Evolutionary conservation across 768 basidiomycete species (phyloP).

Genomic region (Clitopilus passeckerianus): DNA sequence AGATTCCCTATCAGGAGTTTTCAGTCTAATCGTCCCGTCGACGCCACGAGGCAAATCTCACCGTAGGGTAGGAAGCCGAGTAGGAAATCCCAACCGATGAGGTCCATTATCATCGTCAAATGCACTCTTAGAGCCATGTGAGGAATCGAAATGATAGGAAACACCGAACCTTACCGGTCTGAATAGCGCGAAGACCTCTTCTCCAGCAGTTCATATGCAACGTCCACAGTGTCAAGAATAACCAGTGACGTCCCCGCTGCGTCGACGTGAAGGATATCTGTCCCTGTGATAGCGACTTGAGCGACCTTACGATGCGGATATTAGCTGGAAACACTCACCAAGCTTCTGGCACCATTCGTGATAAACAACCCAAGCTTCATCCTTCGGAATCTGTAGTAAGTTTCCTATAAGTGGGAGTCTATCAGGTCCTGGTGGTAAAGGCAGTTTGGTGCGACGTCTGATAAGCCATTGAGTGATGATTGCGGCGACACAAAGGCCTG

Average conservation of each 20-base stretch:
- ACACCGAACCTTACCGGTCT: slow-evolving; percentile 9
- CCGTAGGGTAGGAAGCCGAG: background rate
- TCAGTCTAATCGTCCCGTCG: too few species aligned
- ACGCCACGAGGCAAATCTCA: background rate
- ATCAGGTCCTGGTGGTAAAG: slow-evolving; percentile 9
- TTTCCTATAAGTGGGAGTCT: slow-evolving; percentile 10
- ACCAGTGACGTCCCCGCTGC: slow-evolving; percentile 14
- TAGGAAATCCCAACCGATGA: background rate
- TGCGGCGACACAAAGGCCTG: background rate
- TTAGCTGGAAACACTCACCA: background rate
- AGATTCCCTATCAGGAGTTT: slow-evolving; percentile 5
- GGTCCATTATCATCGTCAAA: slow-evolving; percentile 10
- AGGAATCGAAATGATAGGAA: background rate
- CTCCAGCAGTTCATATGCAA: slow-evolving; percentile 18
- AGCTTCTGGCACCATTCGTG: slow-evolving; percentile 10
- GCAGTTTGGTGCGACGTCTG: background rate
- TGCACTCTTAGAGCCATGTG: slow-evolving; percentile 4
- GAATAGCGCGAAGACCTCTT: slow-evolving; percentile 15
- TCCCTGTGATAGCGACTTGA: slow-evolving; percentile 4
- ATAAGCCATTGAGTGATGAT: background rate
- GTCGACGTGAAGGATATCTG: slow-evolving; percentile 17
- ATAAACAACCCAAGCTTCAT: slow-evolving; percentile 8
- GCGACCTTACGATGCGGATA: background rate
- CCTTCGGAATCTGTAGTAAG: slow-evolving; percentile 5
- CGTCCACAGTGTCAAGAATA: slow-evolving; percentile 15